Conservation (phyloP, 2,329 filamentous ascomycete species). For the Chaetomiaceae sp. region DNA sequence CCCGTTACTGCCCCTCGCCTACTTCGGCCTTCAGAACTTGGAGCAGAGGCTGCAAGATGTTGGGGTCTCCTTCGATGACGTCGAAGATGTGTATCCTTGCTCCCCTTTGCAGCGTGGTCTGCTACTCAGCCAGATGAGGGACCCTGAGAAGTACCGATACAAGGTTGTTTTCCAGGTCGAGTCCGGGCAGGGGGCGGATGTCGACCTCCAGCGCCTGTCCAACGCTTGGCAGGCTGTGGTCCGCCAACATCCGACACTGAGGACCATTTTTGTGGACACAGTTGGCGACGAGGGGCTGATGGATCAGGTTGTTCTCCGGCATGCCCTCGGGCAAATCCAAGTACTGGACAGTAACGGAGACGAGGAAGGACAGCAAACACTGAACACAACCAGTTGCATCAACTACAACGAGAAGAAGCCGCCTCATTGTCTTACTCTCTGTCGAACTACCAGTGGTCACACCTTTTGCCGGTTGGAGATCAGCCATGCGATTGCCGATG, state of each 20-base stretch:
- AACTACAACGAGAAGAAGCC: slow-evolving; percentile 22
- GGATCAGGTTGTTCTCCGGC: slow-evolving; percentile 31
- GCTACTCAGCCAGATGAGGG: slow-evolving; percentile 31
- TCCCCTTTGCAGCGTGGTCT: slow-evolving; percentile 37
- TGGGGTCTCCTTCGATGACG: slow-evolving; percentile 16
- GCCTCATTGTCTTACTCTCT: slow-evolving; percentile 20
- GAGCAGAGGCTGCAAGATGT: slow-evolving; percentile 22
- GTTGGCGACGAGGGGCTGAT: slow-evolving; percentile 25
- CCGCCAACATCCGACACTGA: slow-evolving; percentile 28
- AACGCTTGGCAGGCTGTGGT: slow-evolving; percentile 28
- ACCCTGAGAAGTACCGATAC: slow-evolving; percentile 26
- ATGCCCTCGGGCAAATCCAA: slow-evolving; percentile 6
- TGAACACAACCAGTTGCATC: slow-evolving; percentile 10
- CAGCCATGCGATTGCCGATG: slow-evolving; percentile 48
- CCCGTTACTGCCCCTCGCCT: slow-evolving; percentile 30
- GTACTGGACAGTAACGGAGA: slow-evolving; percentile 9
- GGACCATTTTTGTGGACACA: slow-evolving; percentile 33
- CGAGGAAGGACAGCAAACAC: slow-evolving; percentile 2
- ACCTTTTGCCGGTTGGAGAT: slow-evolving; percentile 31
- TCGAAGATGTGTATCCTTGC: slow-evolving; percentile 36
- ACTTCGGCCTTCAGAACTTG: slow-evolving; percentile 28
- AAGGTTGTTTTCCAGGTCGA: slow-evolving; percentile 21
- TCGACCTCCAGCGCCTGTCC: slow-evolving; percentile 16
- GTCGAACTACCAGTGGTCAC: slow-evolving; percentile 4
- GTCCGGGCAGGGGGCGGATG: background rate